These are phyloP conservation scores for Suillus luteus DNA, from an alignment of 768 basidiomycete species.

Conservation along the genomic window DNA sequence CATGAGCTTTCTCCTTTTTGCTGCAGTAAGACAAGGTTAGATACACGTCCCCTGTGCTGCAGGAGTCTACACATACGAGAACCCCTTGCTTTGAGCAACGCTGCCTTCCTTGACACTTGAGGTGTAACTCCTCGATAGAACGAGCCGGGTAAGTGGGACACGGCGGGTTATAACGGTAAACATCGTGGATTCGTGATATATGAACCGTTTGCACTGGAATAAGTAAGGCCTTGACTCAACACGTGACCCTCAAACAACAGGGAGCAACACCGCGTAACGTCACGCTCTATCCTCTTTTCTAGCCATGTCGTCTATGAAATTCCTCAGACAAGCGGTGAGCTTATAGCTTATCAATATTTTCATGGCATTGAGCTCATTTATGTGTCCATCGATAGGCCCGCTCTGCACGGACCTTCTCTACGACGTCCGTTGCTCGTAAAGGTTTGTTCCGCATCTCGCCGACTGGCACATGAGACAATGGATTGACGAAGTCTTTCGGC, in stretches of 20 bases:
- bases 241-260: constrained; percentile 27
- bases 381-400: constrained; percentile 44
- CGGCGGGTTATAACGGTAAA: constrained; percentile 38
- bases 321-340: constrained; percentile 59
- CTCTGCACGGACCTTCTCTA: constrained; percentile 59
- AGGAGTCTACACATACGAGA: constrained; percentile 47
- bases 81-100: constrained; percentile 62
- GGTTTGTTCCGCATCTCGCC: constrained; percentile 46
- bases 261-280: constrained; percentile 38
- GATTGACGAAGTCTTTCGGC: constrained; percentile 15
- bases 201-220: constrained; percentile 6
- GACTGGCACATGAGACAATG: constrained; percentile 12
- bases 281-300: constrained; percentile 51
- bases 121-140: constrained; percentile 35
- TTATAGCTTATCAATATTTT: not conserved
- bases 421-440: constrained; percentile 61
- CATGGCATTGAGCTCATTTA: constrained; percentile 18
- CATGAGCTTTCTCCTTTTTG: constrained; percentile 74
- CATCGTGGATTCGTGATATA: constrained; percentile 19
- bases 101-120: constrained; percentile 53
- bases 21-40: constrained; percentile 42
- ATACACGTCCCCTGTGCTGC: not conserved
- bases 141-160: constrained; percentile 39
- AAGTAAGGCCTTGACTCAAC: not conserved
- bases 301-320: constrained; percentile 58